These are phyloP conservation scores for Acacia acuminata DNA, from an alignment of 306 rosid genomes.

Conservation along the genomic window DNA sequence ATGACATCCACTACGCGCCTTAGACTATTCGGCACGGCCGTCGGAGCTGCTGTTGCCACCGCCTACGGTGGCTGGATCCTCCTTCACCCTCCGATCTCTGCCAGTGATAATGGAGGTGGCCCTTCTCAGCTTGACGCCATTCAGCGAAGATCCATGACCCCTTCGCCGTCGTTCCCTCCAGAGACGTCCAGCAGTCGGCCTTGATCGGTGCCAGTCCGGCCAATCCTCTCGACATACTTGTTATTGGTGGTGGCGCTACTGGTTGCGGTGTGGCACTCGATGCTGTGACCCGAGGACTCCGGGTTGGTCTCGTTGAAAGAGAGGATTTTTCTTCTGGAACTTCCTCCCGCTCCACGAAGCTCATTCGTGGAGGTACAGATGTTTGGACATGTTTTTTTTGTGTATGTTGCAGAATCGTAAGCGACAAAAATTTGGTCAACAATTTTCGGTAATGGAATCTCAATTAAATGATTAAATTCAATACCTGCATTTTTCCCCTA, in stretches of 20 bases:
- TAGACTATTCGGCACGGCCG: slow-evolving; percentile 52
- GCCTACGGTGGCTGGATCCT: slow-evolving; percentile 59
- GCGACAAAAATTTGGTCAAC: neutral
- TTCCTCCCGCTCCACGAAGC: slow-evolving; percentile 97
- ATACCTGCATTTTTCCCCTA: neutral
- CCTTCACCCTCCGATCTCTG: slow-evolving; percentile 49
- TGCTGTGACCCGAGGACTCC: slow-evolving; percentile 88
- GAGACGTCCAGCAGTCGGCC: slow-evolving; percentile 67
- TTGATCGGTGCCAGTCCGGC: slow-evolving; percentile 56
- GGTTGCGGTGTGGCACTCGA: slow-evolving; percentile 86
- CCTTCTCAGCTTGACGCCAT: slow-evolving; percentile 37
- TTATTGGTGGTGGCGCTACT: slow-evolving; percentile 97
- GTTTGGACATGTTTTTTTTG: slow-evolving; percentile 2
- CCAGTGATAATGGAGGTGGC: slow-evolving; percentile 49
- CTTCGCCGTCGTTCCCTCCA: slow-evolving; percentile 59
- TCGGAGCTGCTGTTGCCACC: slow-evolving; percentile 49
- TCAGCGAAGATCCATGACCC: slow-evolving; percentile 58
- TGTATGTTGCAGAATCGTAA: neutral
- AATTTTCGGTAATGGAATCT: neutral
- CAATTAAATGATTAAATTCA: neutral
- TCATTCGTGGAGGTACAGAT: slow-evolving; percentile 86
- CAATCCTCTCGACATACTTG: slow-evolving; percentile 84
- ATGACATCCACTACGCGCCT: slow-evolving; percentile 64
- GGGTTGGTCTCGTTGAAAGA: slow-evolving; percentile 92
- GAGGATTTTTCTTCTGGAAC: slow-evolving; percentile 97